These are phyloP conservation scores for Cercophora scortea DNA, from an alignment of 495 filamentous ascomycete species.

Conservation along the genomic window DNA sequence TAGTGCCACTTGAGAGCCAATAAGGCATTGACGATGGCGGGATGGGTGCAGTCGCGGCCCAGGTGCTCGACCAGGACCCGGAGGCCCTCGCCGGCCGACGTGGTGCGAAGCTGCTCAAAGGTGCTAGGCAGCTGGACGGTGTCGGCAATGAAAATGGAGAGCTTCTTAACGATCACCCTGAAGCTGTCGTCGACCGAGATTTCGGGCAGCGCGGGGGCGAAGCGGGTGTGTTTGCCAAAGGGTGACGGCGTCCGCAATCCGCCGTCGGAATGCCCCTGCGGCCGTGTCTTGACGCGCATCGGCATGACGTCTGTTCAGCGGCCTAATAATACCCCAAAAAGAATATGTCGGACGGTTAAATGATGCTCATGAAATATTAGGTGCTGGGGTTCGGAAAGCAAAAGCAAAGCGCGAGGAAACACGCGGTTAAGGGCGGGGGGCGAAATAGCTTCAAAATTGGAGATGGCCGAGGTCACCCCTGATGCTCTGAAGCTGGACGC, in stretches of 20 bases:
- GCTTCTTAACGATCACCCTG: constrained; percentile 56
- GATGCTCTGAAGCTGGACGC: too few species aligned
- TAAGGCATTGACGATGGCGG: constrained; percentile 66
- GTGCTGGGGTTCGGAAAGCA: too few species aligned
- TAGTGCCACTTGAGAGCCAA: constrained; percentile 84
- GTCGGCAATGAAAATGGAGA: constrained; percentile 58
- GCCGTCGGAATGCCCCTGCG: constrained; percentile 7
- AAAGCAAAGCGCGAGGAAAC: too few species aligned
- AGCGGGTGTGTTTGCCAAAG: constrained; percentile 7
- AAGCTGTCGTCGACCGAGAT: constrained; percentile 59
- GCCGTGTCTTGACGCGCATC: constrained; percentile 37
- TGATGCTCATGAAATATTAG: too few species aligned
- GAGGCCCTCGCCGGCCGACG: constrained; percentile 55
- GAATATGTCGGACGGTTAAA: too few species aligned
- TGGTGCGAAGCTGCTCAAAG: constrained; percentile 72
- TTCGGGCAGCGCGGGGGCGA: constrained; percentile 44
- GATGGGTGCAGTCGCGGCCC: constrained; percentile 57
- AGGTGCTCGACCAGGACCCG: constrained; percentile 59
- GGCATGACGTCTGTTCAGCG: constrained; percentile 21
- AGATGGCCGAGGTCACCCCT: too few species aligned
- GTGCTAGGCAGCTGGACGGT: constrained; percentile 60
- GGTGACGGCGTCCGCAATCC: constrained; percentile 20
- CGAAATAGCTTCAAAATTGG: too few species aligned
- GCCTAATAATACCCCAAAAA: too few species aligned
- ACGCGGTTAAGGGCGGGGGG: too few species aligned